Base-by-base conservation (phyloP, 352 stramenopile genomes). In the Pilasporangium apinafurcum region DNA sequence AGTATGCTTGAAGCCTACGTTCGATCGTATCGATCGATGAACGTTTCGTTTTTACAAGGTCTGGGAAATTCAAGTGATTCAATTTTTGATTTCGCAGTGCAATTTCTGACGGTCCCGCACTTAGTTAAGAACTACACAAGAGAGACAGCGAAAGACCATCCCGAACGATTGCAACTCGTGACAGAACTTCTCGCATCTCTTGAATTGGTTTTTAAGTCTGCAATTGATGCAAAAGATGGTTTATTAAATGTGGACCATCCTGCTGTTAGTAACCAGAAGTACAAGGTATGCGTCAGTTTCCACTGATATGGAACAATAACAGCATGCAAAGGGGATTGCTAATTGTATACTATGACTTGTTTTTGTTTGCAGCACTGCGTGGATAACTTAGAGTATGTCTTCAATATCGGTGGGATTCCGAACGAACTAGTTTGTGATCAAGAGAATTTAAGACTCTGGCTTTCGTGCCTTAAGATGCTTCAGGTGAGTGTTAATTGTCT, bases 81-180 rank as follows among this genome's bases (percentile, higher is more conserved):
- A 1, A 89, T 94, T 51, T 92, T 94, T 47, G 83, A 94, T 51
- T 94, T 94, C 48, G 83, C 80, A 5, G 82, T 89, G 20, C 83
- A 94, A 45, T 87, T 94, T 25, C 54, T 94, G 21, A 94, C 83
- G 0, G 80, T 92, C 1, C 81, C 83, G 13, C 75, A 85, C 42
- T 62, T 94, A 22, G 74, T 90, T 14, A 74, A 84, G 54, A 68
- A 78, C 5, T 92, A 94, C 51, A 86, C 76, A 2, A 66, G 66
- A 18, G 58, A 49, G n/a, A 77, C 86, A 68, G 57, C 59, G 3
- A 36, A 54, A 8, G 42, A 58, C 22, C 59, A 88, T 39, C 63
- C 61, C 7, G 67, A 65, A 8, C 73, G 74, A 16, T 68, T 61
- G 3, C 63, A 86, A 14, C 57, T 94, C n/a, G 68, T 89, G 25